These are phyloP conservation scores for Glomus cerebriforme DNA, from an alignment of 192 early-diverging fungal species.

Conservation along the genomic window DNA sequence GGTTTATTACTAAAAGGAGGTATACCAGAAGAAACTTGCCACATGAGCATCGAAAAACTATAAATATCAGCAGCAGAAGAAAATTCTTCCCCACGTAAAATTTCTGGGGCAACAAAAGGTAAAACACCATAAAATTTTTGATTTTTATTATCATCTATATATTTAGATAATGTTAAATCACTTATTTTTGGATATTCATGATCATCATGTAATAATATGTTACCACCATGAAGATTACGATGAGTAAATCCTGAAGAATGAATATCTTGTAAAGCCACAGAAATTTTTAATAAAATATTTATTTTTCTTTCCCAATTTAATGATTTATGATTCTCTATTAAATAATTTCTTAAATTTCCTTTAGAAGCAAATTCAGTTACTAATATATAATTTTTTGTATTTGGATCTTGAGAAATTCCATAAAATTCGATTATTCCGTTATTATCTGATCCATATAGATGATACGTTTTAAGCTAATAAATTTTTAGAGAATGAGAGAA, in stretches of 20 bases:
- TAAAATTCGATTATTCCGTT: not conserved
- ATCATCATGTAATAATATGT: slow-evolving; percentile 18
- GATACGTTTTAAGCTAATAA: not conserved
- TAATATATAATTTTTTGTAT: slow-evolving; percentile 1
- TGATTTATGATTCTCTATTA: not conserved
- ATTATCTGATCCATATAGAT: not conserved
- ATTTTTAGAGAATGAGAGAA: too few species aligned
- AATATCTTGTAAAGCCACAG: slow-evolving; percentile 12
- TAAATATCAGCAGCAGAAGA: not conserved
- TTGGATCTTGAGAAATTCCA: slow-evolving; percentile 24
- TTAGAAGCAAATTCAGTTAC: slow-evolving; percentile 2
- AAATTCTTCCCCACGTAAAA: slow-evolving; percentile 1
- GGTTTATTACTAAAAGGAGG: not conserved
- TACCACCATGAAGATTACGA: slow-evolving; percentile 29
- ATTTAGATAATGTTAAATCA: slow-evolving; percentile 1
- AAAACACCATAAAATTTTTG: not conserved
- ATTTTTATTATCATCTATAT: not conserved
- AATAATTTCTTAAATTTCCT: slow-evolving; percentile 16
- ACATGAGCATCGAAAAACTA: slow-evolving; percentile 15
- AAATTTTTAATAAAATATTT: slow-evolving; percentile 13
- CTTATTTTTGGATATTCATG: not conserved
- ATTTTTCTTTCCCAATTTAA: slow-evolving; percentile 17
- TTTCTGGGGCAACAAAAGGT: slow-evolving; percentile 15
- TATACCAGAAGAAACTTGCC: not conserved
- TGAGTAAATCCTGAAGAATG: slow-evolving; percentile 22